These are phyloP conservation scores for Spergularia azorica DNA, from an alignment of 179 eudicot species.

Conservation along the genomic window DNA sequence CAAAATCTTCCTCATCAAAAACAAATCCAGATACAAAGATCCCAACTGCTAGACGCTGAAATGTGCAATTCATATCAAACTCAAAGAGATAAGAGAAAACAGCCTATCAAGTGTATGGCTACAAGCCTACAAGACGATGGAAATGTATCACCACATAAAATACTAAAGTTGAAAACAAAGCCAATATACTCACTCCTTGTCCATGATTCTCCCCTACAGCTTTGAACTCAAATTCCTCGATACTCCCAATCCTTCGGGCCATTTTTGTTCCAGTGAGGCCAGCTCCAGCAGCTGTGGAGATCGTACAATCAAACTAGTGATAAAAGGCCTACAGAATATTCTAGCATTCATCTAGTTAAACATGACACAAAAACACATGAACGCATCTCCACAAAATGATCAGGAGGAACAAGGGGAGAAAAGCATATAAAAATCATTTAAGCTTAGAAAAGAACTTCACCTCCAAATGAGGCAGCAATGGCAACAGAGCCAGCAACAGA, in stretches of 20 bases:
- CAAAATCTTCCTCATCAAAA: slow-evolving; percentile 73
- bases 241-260: slow-evolving; percentile 90
- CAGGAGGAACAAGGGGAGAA: background rate
- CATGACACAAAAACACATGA: background rate
- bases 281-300: slow-evolving; percentile 89
- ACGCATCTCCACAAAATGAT: background rate
- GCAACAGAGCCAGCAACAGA: slow-evolving; percentile 97
- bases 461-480: slow-evolving; percentile 99
- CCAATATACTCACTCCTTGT: slow-evolving; percentile 77
- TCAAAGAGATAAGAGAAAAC: slow-evolving; percentile 2
- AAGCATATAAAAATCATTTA: background rate
- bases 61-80: slow-evolving; percentile 22
- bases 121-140: background rate
- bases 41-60: slow-evolving; percentile 93
- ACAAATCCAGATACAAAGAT: slow-evolving; percentile 87
- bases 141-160: background rate
- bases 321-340: slow-evolving; percentile 5
- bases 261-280: slow-evolving; percentile 91
- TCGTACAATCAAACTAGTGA: slow-evolving; percentile 18
- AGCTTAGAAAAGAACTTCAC: slow-evolving; percentile 32
- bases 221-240: slow-evolving; percentile 94
- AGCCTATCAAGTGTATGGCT: background rate
- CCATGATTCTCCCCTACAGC: slow-evolving; percentile 87
- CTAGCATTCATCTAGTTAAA: background rate
- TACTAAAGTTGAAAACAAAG: background rate